phyloP scores from a whole-genome alignment of 352 stramenopile genomes.

The Blastocystis sp. region DNA sequence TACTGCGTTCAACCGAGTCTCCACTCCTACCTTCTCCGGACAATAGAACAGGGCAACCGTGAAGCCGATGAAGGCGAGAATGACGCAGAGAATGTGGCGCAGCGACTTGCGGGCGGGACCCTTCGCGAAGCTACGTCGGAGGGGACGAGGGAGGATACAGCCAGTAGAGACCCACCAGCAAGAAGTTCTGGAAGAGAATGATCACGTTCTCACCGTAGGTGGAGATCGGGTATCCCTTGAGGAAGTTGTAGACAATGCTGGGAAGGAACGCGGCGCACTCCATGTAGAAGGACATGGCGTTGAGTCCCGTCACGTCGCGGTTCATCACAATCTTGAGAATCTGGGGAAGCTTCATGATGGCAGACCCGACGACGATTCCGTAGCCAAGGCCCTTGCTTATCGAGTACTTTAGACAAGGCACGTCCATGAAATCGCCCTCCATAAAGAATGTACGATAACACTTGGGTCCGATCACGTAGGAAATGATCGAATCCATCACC shows the following conservation, averaged over 20 bases:
- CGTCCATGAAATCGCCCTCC: slow-evolving; percentile 71
- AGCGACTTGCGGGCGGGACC: background rate
- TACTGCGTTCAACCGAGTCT: background rate
- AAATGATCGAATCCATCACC: background rate
- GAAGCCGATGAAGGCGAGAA: slow-evolving; percentile 64
- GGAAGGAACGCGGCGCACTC: slow-evolving; percentile 72
- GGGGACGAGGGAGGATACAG: slow-evolving; percentile 60
- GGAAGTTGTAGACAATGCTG: slow-evolving; percentile 71
- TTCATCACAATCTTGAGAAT: slow-evolving; percentile 75
- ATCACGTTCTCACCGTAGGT: slow-evolving; percentile 75
- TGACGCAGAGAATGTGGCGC: slow-evolving; percentile 58
- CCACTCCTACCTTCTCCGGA: background rate
- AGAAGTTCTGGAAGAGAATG: slow-evolving; percentile 72
- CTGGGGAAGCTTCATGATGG: slow-evolving; percentile 75
- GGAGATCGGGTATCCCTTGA: slow-evolving; percentile 71
- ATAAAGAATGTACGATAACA: slow-evolving; percentile 73
- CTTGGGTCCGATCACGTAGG: slow-evolving; percentile 52
- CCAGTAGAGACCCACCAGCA: slow-evolving; percentile 73
- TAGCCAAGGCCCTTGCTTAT: slow-evolving; percentile 74
- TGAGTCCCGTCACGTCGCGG: slow-evolving; percentile 72
- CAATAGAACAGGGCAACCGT: slow-evolving; percentile 64
- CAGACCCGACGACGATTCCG: slow-evolving; percentile 71
- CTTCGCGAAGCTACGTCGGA: slow-evolving; percentile 13
- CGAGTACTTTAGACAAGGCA: slow-evolving; percentile 71
- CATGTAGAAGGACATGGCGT: slow-evolving; percentile 75